phyloP scores from a whole-genome alignment of 2,329 filamentous ascomycete genomes.

The Neofusicoccum ribis region DNA sequence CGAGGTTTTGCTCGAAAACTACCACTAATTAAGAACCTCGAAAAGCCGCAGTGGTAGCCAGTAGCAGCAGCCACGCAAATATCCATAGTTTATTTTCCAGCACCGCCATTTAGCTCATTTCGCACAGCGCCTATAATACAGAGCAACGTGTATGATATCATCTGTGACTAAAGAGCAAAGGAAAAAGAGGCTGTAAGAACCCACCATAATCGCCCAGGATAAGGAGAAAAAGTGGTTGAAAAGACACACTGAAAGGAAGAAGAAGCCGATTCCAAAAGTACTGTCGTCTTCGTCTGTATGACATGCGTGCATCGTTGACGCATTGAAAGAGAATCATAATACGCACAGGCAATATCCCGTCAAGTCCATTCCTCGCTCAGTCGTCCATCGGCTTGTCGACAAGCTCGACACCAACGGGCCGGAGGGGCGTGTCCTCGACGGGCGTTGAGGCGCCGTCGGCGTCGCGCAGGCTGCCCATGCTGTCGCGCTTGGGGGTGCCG shows the following conservation, averaged over 20 bases:
- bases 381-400: conserved; percentile 80
- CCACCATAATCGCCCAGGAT: not conserved
- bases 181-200: not conserved
- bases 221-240: not conserved
- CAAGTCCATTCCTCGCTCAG: conserved; percentile 35
- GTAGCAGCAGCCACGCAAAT: conserved; percentile 1
- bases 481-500: conserved; percentile 23
- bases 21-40: not conserved
- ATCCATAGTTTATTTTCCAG: conserved; percentile 7
- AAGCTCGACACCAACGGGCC: conserved; percentile 61
- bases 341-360: not conserved
- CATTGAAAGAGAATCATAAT: conserved; percentile 11
- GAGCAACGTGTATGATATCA: conserved; percentile 16
- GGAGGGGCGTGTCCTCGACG: conserved; percentile 40
- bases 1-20: not conserved
- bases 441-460: conserved; percentile 37
- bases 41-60: not conserved
- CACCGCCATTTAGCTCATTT: conserved; percentile 1
- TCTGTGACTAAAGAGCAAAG: not conserved
- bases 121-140: conserved; percentile 18
- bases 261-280: not conserved
- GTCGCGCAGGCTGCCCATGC: conserved; percentile 31
- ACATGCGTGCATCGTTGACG: conserved; percentile 9
- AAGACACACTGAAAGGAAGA: not conserved
- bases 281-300: conserved; percentile 7